Conservation (phyloP, 2,329 filamentous ascomycete species). For the Leptographium flavum region DNA sequence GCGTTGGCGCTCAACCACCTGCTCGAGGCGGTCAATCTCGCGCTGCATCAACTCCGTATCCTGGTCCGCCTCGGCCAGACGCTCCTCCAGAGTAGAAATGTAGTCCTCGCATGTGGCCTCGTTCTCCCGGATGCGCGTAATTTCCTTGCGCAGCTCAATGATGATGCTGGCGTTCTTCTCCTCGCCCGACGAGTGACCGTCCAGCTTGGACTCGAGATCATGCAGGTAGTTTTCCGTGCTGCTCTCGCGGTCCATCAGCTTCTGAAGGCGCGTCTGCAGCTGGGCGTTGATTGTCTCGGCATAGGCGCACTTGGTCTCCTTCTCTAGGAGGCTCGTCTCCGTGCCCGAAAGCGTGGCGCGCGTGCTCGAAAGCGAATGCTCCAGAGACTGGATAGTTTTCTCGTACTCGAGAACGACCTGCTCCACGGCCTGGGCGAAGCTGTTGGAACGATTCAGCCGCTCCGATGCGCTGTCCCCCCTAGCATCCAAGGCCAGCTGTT, state of each 20-base stretch:
- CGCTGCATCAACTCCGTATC: conserved; percentile 94
- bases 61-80: conserved; percentile 88
- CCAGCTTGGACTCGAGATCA: conserved; percentile 79
- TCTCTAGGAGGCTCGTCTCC: conserved; percentile 79
- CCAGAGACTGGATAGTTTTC: conserved; percentile 90
- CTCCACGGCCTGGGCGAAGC: conserved; percentile 89
- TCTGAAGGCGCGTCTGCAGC: conserved; percentile 79
- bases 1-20: conserved; percentile 87
- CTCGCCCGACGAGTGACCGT: conserved; percentile 80
- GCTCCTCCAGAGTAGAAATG: conserved; percentile 90
- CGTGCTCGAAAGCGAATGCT: conserved; percentile 82
- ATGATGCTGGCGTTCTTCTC: conserved; percentile 84
- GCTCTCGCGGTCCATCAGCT: conserved; percentile 78
- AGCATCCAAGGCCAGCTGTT: conserved; percentile 43
- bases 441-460: conserved; percentile 84
- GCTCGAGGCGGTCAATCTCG: conserved; percentile 85
- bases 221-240: conserved; percentile 89
- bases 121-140: conserved; percentile 74
- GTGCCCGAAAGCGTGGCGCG: conserved; percentile 68
- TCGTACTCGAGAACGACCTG: conserved; percentile 96
- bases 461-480: conserved; percentile 71
- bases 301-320: conserved; percentile 86
- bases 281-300: conserved; percentile 85
- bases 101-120: conserved; percentile 89
- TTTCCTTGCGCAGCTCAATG: conserved; percentile 78